These are phyloP conservation scores for Juglanconis juglandina DNA, from an alignment of 2,329 filamentous ascomycete species.

Conservation along the genomic window DNA sequence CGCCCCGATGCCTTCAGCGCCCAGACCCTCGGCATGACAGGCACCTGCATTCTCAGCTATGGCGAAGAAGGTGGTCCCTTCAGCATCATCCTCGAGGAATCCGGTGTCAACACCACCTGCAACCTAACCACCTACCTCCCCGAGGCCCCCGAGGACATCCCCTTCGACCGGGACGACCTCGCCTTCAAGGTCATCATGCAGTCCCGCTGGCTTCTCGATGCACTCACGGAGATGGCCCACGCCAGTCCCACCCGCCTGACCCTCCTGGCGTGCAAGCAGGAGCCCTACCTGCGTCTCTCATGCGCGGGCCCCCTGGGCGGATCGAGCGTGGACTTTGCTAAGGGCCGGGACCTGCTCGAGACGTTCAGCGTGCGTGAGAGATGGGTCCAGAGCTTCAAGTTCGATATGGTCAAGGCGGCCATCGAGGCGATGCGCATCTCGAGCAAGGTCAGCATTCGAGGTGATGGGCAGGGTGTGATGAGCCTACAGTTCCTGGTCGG, in stretches of 20 bases:
- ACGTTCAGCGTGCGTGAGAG: conserved; percentile 63
- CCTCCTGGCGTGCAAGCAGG: conserved; percentile 59
- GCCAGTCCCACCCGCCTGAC: conserved; percentile 72
- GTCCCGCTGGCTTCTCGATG: conserved; percentile 67
- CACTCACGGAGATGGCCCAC: conserved; percentile 64
- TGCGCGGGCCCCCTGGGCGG: conserved; percentile 58
- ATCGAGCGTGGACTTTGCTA: conserved; percentile 64
- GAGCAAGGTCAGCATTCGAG: conserved; percentile 85
- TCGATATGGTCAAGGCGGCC: conserved; percentile 79
- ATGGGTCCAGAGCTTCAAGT: conserved; percentile 76
- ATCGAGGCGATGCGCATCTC: conserved; percentile 89
- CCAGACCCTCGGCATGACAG: conserved; percentile 76
- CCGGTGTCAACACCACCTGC: conserved; percentile 83
- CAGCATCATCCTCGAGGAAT: conserved; percentile 80
- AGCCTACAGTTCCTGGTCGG: conserved; percentile 97
- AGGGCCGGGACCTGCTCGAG: conserved; percentile 66
- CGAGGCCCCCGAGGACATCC: conserved; percentile 74
- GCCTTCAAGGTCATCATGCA: conserved; percentile 95
- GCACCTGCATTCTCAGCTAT: conserved; percentile 83
- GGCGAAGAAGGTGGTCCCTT: conserved; percentile 70
- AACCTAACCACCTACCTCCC: conserved; percentile 85
- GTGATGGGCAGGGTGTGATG: conserved; percentile 84
- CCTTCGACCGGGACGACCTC: conserved; percentile 76
- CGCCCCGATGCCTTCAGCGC: conserved; percentile 75
- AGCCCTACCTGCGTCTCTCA: conserved; percentile 72